Percentiles rank a stretch among this genome's conserved stretches.
Evolutionary conservation across 2,329 filamentous ascomycete species (phyloP).

Genomic region (Diplodia intermedia): DNA sequence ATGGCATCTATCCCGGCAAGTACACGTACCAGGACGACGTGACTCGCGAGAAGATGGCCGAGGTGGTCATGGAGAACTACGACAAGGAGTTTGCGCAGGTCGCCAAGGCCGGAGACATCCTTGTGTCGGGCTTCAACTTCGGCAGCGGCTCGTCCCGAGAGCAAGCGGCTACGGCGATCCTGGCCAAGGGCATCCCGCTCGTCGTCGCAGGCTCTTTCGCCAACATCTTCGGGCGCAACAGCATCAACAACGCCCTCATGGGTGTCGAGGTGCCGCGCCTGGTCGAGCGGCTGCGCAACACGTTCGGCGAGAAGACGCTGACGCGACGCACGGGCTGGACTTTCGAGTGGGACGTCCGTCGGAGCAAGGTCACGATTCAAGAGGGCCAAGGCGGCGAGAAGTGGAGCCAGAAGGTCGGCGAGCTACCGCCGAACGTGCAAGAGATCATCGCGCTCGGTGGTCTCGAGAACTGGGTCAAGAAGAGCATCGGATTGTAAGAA

Average conservation of each 20-base stretch:
- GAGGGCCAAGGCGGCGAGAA: conserved; percentile 70
- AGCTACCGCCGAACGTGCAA: conserved; percentile 85
- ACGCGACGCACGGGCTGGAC: conserved; percentile 84
- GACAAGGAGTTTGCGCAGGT: conserved; percentile 72
- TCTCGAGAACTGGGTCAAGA: conserved; percentile 82
- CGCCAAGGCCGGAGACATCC: conserved; percentile 74
- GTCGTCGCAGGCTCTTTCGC: conserved; percentile 82
- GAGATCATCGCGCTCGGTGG: conserved; percentile 67
- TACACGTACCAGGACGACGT: conserved; percentile 93
- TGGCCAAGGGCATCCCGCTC: conserved; percentile 80
- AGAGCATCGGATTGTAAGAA: conserved; percentile 59
- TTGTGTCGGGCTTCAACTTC: conserved; percentile 89
- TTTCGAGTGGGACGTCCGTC: conserved; percentile 78
- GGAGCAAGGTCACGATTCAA: conserved; percentile 72
- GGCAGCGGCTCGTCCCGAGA: conserved; percentile 83
- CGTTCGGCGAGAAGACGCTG: conserved; percentile 64
- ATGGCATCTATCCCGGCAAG: conserved; percentile 89
- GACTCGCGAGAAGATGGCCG: conserved; percentile 77
- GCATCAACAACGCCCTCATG: conserved; percentile 80
- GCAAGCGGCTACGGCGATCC: conserved; percentile 85
- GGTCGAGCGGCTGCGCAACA: conserved; percentile 69
- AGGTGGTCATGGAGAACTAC: conserved; percentile 95
- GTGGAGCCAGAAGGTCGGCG: conserved; percentile 83
- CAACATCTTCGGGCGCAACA: conserved; percentile 82
- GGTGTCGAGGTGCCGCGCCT: conserved; percentile 73